phyloP scores from a whole-genome alignment of 177 flowering plant species.

The Vitis hybrid region DNA sequence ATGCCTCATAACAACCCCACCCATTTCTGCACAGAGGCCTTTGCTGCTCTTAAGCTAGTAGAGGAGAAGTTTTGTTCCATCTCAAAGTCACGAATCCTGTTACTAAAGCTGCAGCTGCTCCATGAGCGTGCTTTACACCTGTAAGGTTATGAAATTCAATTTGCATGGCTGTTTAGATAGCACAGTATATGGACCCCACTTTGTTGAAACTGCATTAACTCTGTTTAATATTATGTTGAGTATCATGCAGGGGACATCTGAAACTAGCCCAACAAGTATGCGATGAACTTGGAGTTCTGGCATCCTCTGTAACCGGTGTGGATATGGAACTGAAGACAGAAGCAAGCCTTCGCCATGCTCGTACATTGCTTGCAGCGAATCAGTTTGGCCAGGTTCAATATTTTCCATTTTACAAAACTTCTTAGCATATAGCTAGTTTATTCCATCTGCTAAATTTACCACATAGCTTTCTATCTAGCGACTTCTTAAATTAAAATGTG shows the following conservation, averaged over 20 bases:
- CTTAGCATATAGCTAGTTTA: background rate
- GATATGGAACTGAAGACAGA: slow-evolving; percentile 90
- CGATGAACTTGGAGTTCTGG: slow-evolving; percentile 86
- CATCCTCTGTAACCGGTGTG: slow-evolving; percentile 84
- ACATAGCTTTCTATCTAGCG: no score
- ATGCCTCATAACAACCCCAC: no score
- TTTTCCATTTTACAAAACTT: background rate
- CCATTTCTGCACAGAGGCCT: slow-evolving; percentile 58
- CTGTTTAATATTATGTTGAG: background rate
- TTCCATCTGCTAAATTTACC: background rate
- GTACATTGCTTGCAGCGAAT: slow-evolving; percentile 88
- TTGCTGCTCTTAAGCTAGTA: slow-evolving; percentile 72
- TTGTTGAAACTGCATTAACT: background rate
- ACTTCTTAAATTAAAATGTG: no score
- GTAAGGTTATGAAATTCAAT: slow-evolving; percentile 26
- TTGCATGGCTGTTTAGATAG: background rate
- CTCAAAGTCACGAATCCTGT: slow-evolving; percentile 68
- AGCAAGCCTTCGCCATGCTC: slow-evolving; percentile 83
- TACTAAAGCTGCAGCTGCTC: slow-evolving; percentile 78
- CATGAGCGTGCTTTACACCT: slow-evolving; percentile 86
- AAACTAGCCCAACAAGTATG: slow-evolving; percentile 81
- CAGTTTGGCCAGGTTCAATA: slow-evolving; percentile 78
- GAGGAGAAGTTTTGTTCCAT: slow-evolving; percentile 70
- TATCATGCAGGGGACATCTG: slow-evolving; percentile 62
- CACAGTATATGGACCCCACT: background rate